Base-by-base conservation (phyloP, 208 protist species). In the Vickermania spadyakhi region DNA sequence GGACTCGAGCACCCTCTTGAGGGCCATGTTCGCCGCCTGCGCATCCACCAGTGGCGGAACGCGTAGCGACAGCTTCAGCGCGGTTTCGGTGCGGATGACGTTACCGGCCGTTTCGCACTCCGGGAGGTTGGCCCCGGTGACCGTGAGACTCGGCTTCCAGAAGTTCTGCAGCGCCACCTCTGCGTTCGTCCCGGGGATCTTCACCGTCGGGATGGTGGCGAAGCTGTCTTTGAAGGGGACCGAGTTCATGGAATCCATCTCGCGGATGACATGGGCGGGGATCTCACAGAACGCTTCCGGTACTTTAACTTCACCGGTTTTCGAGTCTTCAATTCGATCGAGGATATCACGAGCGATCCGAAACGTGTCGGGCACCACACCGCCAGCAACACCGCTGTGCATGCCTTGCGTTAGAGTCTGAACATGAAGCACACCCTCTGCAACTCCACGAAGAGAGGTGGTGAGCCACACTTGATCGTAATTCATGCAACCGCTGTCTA, bases 401-500 rank as follows among this genome's bases (percentile, higher is more conserved):
- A 96, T 87, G 51, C 92, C 84, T 72, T 97, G 85, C 14, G 49
- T 84, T 50, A 97, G 66, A 5, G 88, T 82, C 45, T 78, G 60
- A 11, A 98, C 88, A 0, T 61, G 76, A 18, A 98, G 79, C 28
- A 78, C 66, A 42, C 94, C 96, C 45, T 61, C 76, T 1, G 79
- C 57, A 4, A 97, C 66, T 30, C 97, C 96, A 56, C 96, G 88
- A 29, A 98, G 75, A 2, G 90, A 95, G 7, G 86, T 93, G 50
- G 93, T 98, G 26, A 97, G 75, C 94, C 94, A 98, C 28, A 98
- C 55, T 66, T 96, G 84, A n/a, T 97, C 79, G 64, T 98, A 98
- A 63, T 96, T 97, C 56, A 91, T 75, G 58, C 70, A 75, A 52
- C 96, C 97, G 68, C 78, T 90, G 75, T 98, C 96, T 14, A 98